Evolutionary conservation across 495 filamentous ascomycete genomes (phyloP).

Genomic region (Clavariopsis aquatica): DNA sequence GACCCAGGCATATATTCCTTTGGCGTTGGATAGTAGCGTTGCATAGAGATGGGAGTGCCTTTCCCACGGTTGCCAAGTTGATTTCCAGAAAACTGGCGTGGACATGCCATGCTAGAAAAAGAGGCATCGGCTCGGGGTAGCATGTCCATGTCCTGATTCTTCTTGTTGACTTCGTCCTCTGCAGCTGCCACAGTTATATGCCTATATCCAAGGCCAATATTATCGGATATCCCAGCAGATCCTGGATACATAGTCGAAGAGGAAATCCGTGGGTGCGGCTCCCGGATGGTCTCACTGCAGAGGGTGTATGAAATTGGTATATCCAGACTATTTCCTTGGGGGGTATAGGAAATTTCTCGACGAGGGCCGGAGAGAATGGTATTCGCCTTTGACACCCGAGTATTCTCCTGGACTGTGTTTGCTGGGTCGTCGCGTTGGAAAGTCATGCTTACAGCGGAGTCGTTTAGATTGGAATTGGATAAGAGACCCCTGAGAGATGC

Average conservation of each 20-base stretch:
- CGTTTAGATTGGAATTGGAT: neutral
- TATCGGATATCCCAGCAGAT: neutral
- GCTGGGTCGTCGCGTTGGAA: slow-evolving; percentile 1
- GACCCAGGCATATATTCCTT: slow-evolving; percentile 15
- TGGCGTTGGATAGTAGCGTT: slow-evolving; percentile 18
- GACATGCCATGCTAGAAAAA: slow-evolving; percentile 1
- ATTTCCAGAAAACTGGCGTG: slow-evolving; percentile 21
- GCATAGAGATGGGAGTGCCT: slow-evolving; percentile 9
- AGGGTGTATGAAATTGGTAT: slow-evolving; percentile 2
- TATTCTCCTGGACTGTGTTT: slow-evolving; percentile 12
- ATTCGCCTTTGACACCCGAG: slow-evolving; percentile 3
- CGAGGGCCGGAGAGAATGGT: neutral
- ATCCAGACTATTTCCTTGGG: neutral
- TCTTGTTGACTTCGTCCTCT: slow-evolving; percentile 5
- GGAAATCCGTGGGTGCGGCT: neutral
- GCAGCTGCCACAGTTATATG: neutral
- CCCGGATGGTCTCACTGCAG: slow-evolving; percentile 11
- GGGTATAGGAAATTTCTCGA: neutral
- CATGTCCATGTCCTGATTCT: slow-evolving; percentile 8
- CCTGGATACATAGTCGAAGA: neutral
- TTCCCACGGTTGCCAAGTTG: slow-evolving; percentile 9
- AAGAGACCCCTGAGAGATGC: slow-evolving; percentile 10
- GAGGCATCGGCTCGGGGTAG: neutral
- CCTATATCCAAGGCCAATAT: neutral
- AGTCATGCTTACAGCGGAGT: slow-evolving; percentile 30